Evolutionary conservation across 2,329 filamentous ascomycete species (phyloP).

Genomic region (Aspergillus pseudoviridinutans): DNA sequence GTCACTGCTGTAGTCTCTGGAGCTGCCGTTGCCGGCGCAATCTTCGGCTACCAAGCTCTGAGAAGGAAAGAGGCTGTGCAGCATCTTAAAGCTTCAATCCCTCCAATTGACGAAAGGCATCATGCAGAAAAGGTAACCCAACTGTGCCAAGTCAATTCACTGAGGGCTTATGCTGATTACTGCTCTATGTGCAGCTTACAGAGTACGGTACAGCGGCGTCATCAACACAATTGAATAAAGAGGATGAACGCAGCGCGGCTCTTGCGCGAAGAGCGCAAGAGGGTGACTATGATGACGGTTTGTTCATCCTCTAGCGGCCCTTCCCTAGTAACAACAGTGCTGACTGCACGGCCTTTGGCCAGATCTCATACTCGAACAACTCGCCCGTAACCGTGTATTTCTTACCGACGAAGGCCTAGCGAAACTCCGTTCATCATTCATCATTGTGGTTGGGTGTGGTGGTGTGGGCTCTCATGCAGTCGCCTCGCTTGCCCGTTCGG

Average conservation of each 20-base stretch:
- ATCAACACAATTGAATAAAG: slow-evolving; percentile 36
- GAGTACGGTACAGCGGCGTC: slow-evolving; percentile 44
- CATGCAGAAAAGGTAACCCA: slow-evolving; percentile 46
- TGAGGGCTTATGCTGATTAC: slow-evolving; percentile 27
- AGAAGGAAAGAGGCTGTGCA: slow-evolving; percentile 53
- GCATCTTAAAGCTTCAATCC: slow-evolving; percentile 60
- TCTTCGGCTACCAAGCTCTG: slow-evolving; percentile 55
- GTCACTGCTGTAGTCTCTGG: slow-evolving; percentile 42
- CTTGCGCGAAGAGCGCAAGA: slow-evolving; percentile 58
- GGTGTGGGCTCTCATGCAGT: slow-evolving; percentile 92
- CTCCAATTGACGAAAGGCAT: slow-evolving; percentile 50
- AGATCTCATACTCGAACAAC: slow-evolving; percentile 90
- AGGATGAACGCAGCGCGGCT: slow-evolving; percentile 56
- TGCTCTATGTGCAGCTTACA: slow-evolving; percentile 44
- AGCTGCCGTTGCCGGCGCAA: slow-evolving; percentile 46
- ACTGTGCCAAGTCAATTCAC: not conserved
- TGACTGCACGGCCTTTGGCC: slow-evolving; percentile 5
- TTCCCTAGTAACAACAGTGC: not conserved
- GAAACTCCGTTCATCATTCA: slow-evolving; percentile 74
- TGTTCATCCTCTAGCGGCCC: not conserved
- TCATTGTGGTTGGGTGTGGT: slow-evolving; percentile 88
- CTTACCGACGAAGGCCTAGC: slow-evolving; percentile 75
- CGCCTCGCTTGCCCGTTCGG: slow-evolving; percentile 80
- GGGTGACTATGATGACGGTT: slow-evolving; percentile 63
- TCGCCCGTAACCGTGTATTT: slow-evolving; percentile 89